phyloP scores from a whole-genome alignment of 805 yeast species.

The Candida quercuum region DNA sequence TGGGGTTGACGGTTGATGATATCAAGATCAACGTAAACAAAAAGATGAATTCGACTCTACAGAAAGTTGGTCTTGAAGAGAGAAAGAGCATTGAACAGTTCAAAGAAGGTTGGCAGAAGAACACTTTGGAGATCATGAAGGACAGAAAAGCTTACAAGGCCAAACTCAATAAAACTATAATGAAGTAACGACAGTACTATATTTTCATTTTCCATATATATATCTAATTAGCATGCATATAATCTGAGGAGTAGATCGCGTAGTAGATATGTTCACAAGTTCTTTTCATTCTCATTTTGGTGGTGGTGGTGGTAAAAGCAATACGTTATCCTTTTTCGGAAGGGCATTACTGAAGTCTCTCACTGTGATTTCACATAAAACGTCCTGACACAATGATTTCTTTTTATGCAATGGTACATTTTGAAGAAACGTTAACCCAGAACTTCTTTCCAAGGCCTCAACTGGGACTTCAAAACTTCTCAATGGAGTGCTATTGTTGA shows the following conservation, averaged over 20 bases:
- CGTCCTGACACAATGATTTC: constrained; percentile 72
- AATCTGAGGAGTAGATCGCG: too few species aligned
- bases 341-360: constrained; percentile 61
- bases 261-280: too few species aligned
- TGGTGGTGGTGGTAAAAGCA: constrained; percentile 15
- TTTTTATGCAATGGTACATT: constrained; percentile 53
- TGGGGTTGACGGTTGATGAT: constrained; percentile 15
- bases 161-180: background rate
- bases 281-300: too few species aligned
- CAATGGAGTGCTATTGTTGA: constrained; percentile 66
- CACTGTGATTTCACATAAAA: constrained; percentile 72
- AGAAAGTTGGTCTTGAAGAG: background rate
- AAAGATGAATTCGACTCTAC: constrained; percentile 1
- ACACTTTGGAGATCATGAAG: background rate
- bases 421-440: constrained; percentile 79
- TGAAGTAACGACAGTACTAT: background rate
- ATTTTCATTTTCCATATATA: background rate
- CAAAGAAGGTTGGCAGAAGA: background rate
- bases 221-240: background rate
- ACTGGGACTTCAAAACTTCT: constrained; percentile 80
- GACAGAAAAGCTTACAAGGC: background rate
- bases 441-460: constrained; percentile 80
- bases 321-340: constrained; percentile 19
- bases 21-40: constrained; percentile 11
- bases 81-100: background rate